Percentiles rank a stretch among this genome's conserved stretches.
These are phyloP conservation scores for Penicillium canariense DNA, from an alignment of 495 filamentous ascomycete genomes.

Conservation along the genomic window DNA sequence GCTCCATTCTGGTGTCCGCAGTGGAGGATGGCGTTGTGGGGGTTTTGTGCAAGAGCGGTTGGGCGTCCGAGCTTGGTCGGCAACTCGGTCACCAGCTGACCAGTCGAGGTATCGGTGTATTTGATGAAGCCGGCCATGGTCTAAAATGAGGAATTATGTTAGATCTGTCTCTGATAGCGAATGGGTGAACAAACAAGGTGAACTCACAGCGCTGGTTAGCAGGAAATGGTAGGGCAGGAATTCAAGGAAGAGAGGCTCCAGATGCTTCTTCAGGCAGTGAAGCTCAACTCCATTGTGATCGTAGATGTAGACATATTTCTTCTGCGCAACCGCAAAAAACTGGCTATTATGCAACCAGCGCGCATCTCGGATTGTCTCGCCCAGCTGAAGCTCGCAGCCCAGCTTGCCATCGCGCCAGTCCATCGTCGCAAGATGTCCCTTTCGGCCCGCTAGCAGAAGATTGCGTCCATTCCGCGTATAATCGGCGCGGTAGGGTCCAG, in stretches of 20 bases:
- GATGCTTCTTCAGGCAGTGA: constrained; percentile 82
- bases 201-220: constrained; percentile 74
- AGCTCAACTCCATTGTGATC: constrained; percentile 84
- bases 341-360: constrained; percentile 96
- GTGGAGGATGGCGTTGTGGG: constrained; percentile 86
- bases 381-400: constrained; percentile 84
- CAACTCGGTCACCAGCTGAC: constrained; percentile 77
- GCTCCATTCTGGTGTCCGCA: constrained; percentile 91
- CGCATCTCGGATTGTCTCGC: constrained; percentile 84
- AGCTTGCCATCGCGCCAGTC: constrained; percentile 93
- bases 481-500: constrained; percentile 84
- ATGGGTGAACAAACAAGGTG: not conserved
- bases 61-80: constrained; percentile 81
- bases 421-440: constrained; percentile 94
- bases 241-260: constrained; percentile 92
- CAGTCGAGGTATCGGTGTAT: constrained; percentile 94
- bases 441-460: constrained; percentile 79
- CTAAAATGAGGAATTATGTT: constrained; percentile 32
- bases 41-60: constrained; percentile 81
- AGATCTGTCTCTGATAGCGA: not conserved
- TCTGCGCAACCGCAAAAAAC: constrained; percentile 95
- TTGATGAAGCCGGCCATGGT: constrained; percentile 82
- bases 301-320: constrained; percentile 96
- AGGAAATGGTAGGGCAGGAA: constrained; percentile 97
- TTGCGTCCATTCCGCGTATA: constrained; percentile 88